These are phyloP conservation scores for Ophiostoma sp. DNA, from an alignment of 2,329 filamentous ascomycete genomes.

Conservation along the genomic window DNA sequence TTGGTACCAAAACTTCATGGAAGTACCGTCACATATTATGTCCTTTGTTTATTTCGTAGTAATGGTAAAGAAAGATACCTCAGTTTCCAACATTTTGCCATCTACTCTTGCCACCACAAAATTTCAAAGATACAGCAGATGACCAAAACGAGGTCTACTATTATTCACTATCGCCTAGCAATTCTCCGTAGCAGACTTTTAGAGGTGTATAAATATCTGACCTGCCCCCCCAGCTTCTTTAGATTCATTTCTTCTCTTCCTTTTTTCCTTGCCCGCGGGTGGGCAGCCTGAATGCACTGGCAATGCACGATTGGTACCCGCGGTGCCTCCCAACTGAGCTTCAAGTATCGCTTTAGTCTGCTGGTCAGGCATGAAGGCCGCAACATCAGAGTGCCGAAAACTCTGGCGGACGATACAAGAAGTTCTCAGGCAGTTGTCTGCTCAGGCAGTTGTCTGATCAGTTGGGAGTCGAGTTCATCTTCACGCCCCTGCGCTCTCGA, in stretches of 20 bases:
- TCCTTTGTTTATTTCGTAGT: too few species aligned
- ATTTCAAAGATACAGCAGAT: not conserved
- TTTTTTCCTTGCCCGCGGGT: not conserved
- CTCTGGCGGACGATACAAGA: not conserved
- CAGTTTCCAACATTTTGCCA: too few species aligned
- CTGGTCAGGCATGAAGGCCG: not conserved
- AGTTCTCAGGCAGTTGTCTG: not conserved
- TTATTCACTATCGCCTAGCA: not conserved
- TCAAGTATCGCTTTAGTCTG: not conserved
- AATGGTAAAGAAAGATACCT: too few species aligned
- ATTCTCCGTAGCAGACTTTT: not conserved
- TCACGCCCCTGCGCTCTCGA: not conserved
- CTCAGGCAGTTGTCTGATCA: not conserved
- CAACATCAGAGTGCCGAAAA: not conserved
- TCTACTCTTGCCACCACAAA: too few species aligned
- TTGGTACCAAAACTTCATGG: too few species aligned
- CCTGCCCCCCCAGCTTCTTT: not conserved
- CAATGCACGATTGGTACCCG: not conserved
- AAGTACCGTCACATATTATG: too few species aligned
- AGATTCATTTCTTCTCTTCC: not conserved
- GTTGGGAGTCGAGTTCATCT: not conserved
- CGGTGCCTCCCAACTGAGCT: not conserved
- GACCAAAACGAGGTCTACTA: not conserved
- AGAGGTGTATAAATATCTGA: not conserved
- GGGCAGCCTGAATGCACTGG: not conserved